Conservation (phyloP, 768 basidiomycete species). For the Chalciporus pseudorubinellus region DNA sequence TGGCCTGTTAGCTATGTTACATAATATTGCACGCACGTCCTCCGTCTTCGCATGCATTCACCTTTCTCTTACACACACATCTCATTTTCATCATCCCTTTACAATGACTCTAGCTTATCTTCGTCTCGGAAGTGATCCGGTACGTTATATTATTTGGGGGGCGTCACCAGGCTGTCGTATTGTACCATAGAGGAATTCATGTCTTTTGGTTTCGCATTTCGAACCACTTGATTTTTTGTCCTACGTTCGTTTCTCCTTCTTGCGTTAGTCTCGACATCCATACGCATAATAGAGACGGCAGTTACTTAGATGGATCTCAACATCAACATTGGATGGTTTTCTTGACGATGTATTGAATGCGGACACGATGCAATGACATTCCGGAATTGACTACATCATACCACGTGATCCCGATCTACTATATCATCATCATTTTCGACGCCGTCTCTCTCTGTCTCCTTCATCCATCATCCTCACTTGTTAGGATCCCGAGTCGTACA, state of each 20-base stretch:
- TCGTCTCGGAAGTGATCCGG: too few species aligned
- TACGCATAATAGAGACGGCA: too few species aligned
- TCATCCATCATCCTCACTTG: background rate
- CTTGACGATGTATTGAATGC: too few species aligned
- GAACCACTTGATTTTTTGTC: too few species aligned
- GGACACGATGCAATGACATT: background rate
- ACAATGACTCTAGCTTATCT: too few species aligned
- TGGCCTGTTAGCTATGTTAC: background rate
- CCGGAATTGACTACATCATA: background rate
- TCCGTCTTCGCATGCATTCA: background rate
- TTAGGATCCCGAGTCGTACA: background rate
- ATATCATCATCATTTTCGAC: background rate
- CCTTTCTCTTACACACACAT: background rate
- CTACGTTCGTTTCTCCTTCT: background rate
- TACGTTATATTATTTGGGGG: too few species aligned
- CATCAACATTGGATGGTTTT: too few species aligned
- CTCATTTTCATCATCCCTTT: too few species aligned
- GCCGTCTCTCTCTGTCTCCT: background rate
- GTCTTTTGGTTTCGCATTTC: background rate
- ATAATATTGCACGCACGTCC: background rate
- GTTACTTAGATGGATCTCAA: too few species aligned
- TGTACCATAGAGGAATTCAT: background rate
- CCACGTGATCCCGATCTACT: background rate
- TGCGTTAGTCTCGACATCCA: background rate
- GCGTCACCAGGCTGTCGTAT: too few species aligned